Evolutionary conservation across 2,329 filamentous ascomycete genomes (phyloP), one percentile per base, ranked within the genome.

Genomic region (Metarhizium robertsii): DNA sequence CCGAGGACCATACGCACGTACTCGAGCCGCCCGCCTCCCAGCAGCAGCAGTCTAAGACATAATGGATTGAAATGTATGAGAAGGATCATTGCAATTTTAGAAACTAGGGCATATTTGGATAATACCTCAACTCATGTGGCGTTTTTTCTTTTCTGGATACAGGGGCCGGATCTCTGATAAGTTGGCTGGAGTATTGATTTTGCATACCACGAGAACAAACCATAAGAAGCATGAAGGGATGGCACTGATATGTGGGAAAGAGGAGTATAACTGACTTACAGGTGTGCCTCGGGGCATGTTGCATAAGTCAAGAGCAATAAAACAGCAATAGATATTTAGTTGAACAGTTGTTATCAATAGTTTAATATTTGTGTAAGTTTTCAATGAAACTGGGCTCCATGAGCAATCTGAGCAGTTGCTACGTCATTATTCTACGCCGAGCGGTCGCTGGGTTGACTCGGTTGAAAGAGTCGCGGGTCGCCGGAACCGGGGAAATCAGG

Each of bases 1-100:
- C 88, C 2, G 78, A 84, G 10, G 87, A 88, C 52, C 94, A 99
- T 69, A 84, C 80, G 1, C 94, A 99, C 67, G 85, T 92, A 13
- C 77, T 97, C 42, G 91, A 95, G 69, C 89, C 90, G 16, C 83
- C 85, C 14, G 71, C 76, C 46, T 69, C 75, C 30, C 71, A 73
- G 58, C 66, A 71, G 53, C 57, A 61, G 50, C 62, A 60, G 36
- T 60, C 60, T 25, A 61, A 63, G 56, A 63, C 55, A 45, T 58
- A 48, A 56, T 34, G n/a, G 29, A 25, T 25, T 30, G 8, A 30
- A 34, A 34, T 29, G 11, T 32, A 43, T 38, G 34, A 34, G 38
- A 6, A 34, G 32, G 34, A 16, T 30, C 34, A 30, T 7, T 48
- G 48, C 29, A 14, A 40, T 29, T 29, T 42, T 43, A 14, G 18